Base-by-base conservation (phyloP, 2,329 filamentous ascomycete genomes). In the Dactylella cylindrospora region DNA sequence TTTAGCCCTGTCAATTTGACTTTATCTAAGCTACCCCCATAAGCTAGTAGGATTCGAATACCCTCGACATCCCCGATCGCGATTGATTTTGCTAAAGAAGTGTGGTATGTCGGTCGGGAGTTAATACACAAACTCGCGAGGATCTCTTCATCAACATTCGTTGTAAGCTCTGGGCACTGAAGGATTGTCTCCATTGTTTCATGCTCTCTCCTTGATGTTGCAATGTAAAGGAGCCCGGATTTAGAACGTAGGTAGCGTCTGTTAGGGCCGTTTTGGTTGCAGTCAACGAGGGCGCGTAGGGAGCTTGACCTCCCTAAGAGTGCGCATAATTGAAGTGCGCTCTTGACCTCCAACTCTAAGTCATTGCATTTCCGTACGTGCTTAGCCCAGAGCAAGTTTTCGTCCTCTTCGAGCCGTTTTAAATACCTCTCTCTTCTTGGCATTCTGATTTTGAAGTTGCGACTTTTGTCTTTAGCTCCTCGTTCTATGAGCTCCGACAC, bases 31-130 rank as follows among this genome's bases (percentile, higher is more conserved):
- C n/a, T n/a, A n/a, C n/a, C n/a, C n/a, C n/a, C n/a, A n/a, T n/a
- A n/a, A n/a, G n/a, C 23, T 23, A 49, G 13, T 12, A 49, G 12
- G 9, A 39, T 49, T 13, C 31, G 7, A 12, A 49, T 38, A 7
- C 12, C 22, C 7, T 23, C 10, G 22, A 31, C n/a, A 39, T 49
- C 44, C 9, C n/a, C 7, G 15, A 28, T 36, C 23, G 3, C 9
- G 2, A 47, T 36, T n/a, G 44, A 31, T n/a, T 5, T 13, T 10
- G 44, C 20, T 15, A 47, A 32, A 3, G 44, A n/a, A 6, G 32
- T 49, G 10, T 22, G 35, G 7, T 4, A 13, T 41, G 12, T 3
- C 7, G 6, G 5, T 20, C 33, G 5, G 10, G 2, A 17, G 2
- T 15, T 38, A 29, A 9, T 17, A 12, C 2, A n/a, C 15, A n/a